Base-by-base conservation (phyloP, 2,329 filamentous ascomycete genomes). In the Colletotrichum eleusines region DNA sequence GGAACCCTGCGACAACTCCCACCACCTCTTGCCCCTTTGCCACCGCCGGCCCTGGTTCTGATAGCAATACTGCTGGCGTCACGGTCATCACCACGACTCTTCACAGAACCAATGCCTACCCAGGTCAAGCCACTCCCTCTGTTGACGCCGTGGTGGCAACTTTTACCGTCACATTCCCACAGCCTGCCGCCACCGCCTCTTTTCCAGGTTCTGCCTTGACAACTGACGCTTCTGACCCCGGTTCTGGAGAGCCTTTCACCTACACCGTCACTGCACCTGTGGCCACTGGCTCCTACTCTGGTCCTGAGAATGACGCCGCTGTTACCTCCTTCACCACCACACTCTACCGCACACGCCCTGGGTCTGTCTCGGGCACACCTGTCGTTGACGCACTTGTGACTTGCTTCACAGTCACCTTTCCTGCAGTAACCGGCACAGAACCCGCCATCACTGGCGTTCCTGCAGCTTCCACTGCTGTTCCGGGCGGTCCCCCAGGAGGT, bases 381-480 rank as follows among this genome's bases (percentile, higher is more conserved):
- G 64, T 62, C 12, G 58, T 69, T 44, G 72, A 73, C 44, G 33
- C 69, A 28, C 44, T 73, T 42, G 72, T 73, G 28, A 73, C 75
- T 12, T 77, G 74, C 26, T 72, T 78, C 54, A 81, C 78, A 18
- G 72, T 80, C 53, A 73, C 69, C 8, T 72, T 73, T 28, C 65
- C 69, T 35, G n/a, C 72, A 18, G 20, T 33, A 12, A 63, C 65
- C 9, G 69, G 66, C 14, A 64, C 66, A 35, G 59, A n/a, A 6
- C 54, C 50, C 23, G 18, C 50, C 18, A 35, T 26, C 42, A 50
- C 63, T n/a, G 63, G 40, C 7, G 28, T 65, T 35, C 63, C 63
- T 23, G 20, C 40, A 16, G 40, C 20, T 48, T 42, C 60, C 5
- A 42, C 60, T 3, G 18, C 9, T 26, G 44, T 31, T 16, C 63